Evolutionary conservation across 2,329 filamentous ascomycete genomes (phyloP).

Genomic region (Fusarium devonianum): DNA sequence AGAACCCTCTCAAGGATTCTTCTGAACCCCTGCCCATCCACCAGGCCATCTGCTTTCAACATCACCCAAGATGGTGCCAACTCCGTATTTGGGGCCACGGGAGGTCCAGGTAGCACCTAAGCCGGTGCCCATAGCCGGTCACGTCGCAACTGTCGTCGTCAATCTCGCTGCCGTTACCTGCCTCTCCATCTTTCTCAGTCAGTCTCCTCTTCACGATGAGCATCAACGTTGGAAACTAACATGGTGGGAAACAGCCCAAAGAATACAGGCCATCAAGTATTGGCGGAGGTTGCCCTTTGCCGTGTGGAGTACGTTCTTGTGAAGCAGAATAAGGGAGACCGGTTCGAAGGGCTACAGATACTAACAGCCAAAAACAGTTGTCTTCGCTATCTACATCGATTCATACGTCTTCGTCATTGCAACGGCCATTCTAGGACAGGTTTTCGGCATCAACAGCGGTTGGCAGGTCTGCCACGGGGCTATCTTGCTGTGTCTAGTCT

Average conservation of each 20-base stretch:
- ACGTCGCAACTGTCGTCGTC: constrained; percentile 47
- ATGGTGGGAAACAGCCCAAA: constrained; percentile 45
- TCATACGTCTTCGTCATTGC: constrained; percentile 67
- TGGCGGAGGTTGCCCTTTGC: constrained; percentile 53
- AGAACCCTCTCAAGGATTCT: not conserved
- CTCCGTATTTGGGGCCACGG: constrained; percentile 9
- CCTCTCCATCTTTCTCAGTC: constrained; percentile 49
- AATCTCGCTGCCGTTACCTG: constrained; percentile 46
- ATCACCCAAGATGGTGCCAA: constrained; percentile 19
- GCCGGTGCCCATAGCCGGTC: constrained; percentile 45
- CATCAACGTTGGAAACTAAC: constrained; percentile 7
- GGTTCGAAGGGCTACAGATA: not conserved
- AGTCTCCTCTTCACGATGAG: constrained; percentile 15
- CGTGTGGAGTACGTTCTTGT: constrained; percentile 51
- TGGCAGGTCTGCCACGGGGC: constrained; percentile 61
- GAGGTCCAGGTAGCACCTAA: constrained; percentile 18
- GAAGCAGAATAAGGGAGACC: not conserved
- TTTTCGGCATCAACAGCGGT: constrained; percentile 62
- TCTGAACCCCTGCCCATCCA: constrained; percentile 1
- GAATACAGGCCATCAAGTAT: constrained; percentile 46
- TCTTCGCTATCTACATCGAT: constrained; percentile 66
- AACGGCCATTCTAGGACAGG: constrained; percentile 63
- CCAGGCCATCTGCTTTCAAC: not conserved
- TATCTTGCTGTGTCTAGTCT: constrained; percentile 66
- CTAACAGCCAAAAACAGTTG: constrained; percentile 51